Base-by-base conservation (phyloP, 2,329 filamentous ascomycete species). In the Fusarium longipes region DNA sequence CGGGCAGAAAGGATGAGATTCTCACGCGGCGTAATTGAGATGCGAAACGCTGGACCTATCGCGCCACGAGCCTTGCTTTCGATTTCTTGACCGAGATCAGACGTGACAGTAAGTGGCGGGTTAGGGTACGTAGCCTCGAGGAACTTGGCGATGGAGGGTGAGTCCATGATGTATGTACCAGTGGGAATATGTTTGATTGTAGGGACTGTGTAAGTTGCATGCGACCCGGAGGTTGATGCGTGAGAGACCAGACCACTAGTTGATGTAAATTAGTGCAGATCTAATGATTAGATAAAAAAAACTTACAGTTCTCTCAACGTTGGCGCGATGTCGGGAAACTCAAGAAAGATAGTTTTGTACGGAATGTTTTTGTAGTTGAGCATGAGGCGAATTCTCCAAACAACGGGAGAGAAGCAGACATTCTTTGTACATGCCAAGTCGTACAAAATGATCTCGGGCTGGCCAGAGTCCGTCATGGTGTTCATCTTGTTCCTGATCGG, bases 401-500 rank as follows among this genome's bases (percentile, higher is more conserved):
- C 60, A 1, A 25, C 60, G 0, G 61, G 61, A 0, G 60, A 65
- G 24, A 65, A 64, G 35, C 61, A 60, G 2, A 8, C 18, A 1
- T 48, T 39, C 24, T 65, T 65, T 29, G 32, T 43, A 5, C 61
- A 65, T 9, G 49, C 61, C 9, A 65, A 24, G 14, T 65, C 61
- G 2, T 65, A 65, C 0, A 65, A 15, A 1, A 61, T 14, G 7
- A 65, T 38, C 0, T 39, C 48, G 0, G 49, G 35, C 3, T 39
- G 27, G 0, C 6, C 6, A 1, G 4, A 2, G 2, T 38, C 12
- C 6, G 30, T 2, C 61, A 65, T 65, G n/a, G n/a, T n/a, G n/a
- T n/a, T n/a, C n/a, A n/a, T n/a, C n/a, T n/a, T n/a, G n/a, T n/a
- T n/a, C n/a, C n/a, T n/a, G n/a, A n/a, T n/a, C n/a, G n/a, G n/a